These are phyloP conservation scores for Tagetes erecta DNA, from an alignment of 129 eudicot genomes.

Conservation along the genomic window DNA sequence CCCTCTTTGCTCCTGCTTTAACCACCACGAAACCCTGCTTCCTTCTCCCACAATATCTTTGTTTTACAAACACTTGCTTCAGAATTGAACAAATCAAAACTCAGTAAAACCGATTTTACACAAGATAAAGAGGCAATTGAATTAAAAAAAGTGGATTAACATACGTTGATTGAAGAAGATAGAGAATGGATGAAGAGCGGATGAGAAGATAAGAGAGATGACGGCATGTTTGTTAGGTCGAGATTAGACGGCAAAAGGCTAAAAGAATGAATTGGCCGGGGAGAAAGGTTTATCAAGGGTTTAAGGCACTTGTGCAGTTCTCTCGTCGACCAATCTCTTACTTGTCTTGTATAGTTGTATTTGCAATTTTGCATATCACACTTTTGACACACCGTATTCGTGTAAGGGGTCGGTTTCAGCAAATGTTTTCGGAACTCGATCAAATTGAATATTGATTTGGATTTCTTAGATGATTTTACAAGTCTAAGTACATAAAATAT, in stretches of 20 bases:
- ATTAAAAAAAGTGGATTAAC: constrained; percentile 16
- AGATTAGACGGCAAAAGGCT: neutral
- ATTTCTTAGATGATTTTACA: too few species aligned
- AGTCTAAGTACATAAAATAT: too few species aligned
- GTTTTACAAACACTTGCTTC: constrained; percentile 35
- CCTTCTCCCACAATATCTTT: constrained; percentile 38
- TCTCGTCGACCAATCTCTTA: neutral
- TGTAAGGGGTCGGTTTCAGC: too few species aligned
- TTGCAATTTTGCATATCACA: too few species aligned
- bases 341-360: too few species aligned
- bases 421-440: too few species aligned
- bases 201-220: constrained; percentile 41
- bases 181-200: constrained; percentile 30
- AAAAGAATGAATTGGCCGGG: neutral
- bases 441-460: too few species aligned
- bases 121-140: neutral
- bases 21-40: constrained; percentile 36
- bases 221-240: constrained; percentile 19
- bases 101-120: neutral
- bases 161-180: constrained; percentile 36
- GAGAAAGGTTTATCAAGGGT: constrained; percentile 36
- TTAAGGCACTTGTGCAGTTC: neutral
- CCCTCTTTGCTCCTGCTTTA: constrained; percentile 82
- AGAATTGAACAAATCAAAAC: constrained; percentile 4
- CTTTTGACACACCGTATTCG: too few species aligned